phyloP scores from a whole-genome alignment of 2,329 filamentous ascomycete genomes.

The Aspergillus flavus region DNA sequence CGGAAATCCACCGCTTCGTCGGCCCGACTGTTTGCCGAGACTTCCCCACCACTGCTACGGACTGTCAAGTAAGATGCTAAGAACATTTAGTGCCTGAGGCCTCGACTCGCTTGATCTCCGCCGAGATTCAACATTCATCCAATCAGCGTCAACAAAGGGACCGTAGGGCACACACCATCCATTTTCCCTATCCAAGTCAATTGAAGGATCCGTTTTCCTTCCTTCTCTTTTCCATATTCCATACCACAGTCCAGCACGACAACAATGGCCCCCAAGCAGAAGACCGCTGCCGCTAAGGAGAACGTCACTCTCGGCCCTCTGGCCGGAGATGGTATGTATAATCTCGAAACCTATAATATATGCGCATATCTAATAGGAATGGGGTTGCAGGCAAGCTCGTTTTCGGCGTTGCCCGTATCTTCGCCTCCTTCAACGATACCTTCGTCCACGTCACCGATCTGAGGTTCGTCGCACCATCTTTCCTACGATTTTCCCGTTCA shows the following conservation, averaged over 20 bases:
- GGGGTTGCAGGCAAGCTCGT: slow-evolving; percentile 78
- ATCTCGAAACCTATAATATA: not conserved
- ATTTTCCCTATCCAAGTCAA: slow-evolving; percentile 30
- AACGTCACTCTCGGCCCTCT: slow-evolving; percentile 98
- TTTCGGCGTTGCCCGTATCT: slow-evolving; percentile 97
- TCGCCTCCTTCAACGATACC: slow-evolving; percentile 91
- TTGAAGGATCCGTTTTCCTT: slow-evolving; percentile 25
- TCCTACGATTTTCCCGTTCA: not conserved
- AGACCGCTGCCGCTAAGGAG: slow-evolving; percentile 78
- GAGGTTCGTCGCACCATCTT: slow-evolving; percentile 59
- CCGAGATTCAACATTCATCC: slow-evolving; percentile 18
- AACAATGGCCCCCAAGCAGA: slow-evolving; percentile 90
- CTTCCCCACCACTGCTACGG: not conserved
- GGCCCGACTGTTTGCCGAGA: slow-evolving; percentile 23
- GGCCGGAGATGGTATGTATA: slow-evolving; percentile 81
- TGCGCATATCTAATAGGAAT: slow-evolving; percentile 11
- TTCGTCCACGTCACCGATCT: slow-evolving; percentile 99
- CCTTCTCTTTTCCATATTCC: slow-evolving; percentile 40
- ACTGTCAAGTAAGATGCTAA: not conserved
- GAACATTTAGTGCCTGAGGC: slow-evolving; percentile 19
- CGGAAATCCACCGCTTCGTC: not conserved
- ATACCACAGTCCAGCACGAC: slow-evolving; percentile 47
- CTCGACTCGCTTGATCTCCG: slow-evolving; percentile 31
- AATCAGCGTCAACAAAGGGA: slow-evolving; percentile 29
- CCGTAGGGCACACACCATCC: slow-evolving; percentile 44